phyloP scores from a whole-genome alignment of 371 early-diverging fungal species.

The Saksenaea vasiformis region DNA sequence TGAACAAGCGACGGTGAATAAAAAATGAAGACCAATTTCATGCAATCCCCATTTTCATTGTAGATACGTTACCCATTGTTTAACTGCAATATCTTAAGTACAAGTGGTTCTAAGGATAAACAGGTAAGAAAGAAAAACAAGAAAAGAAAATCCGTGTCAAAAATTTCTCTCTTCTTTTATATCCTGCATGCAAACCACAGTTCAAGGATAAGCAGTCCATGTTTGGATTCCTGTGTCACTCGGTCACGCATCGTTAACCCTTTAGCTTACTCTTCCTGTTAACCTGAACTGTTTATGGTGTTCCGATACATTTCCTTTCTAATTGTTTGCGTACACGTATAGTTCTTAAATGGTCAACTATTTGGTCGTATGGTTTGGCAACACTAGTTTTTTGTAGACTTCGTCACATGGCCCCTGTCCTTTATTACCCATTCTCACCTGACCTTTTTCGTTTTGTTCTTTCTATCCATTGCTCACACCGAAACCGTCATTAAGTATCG shows the following conservation, averaged over 20 bases:
- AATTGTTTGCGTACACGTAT: too few species aligned
- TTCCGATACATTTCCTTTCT: too few species aligned
- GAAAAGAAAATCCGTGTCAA: not conserved
- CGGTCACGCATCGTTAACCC: not conserved
- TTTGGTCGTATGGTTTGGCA: not conserved
- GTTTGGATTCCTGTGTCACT: not conserved
- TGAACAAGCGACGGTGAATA: slow-evolving; percentile 8
- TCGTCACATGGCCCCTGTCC: not conserved
- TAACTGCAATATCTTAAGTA: not conserved
- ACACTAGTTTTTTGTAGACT: not conserved
- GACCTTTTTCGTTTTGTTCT: not conserved
- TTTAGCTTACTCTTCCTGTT: not conserved
- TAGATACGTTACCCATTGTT: not conserved
- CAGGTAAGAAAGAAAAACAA: not conserved
- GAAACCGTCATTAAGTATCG: not conserved
- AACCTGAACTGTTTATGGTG: too few species aligned
- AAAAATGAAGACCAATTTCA: slow-evolving; percentile 2
- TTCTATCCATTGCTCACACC: not conserved
- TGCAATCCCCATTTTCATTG: not conserved
- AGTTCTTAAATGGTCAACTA: too few species aligned
- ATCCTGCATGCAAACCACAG: not conserved
- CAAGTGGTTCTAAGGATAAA: not conserved
- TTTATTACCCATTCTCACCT: not conserved
- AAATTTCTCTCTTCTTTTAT: not conserved
- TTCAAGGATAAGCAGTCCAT: slow-evolving; percentile 1